A percentile compares a stretch with the other conserved stretches of the same genome.
These are phyloP conservation scores for Castanea mollissima DNA, from an alignment of 306 rosid genomes.

Conservation along the genomic window DNA sequence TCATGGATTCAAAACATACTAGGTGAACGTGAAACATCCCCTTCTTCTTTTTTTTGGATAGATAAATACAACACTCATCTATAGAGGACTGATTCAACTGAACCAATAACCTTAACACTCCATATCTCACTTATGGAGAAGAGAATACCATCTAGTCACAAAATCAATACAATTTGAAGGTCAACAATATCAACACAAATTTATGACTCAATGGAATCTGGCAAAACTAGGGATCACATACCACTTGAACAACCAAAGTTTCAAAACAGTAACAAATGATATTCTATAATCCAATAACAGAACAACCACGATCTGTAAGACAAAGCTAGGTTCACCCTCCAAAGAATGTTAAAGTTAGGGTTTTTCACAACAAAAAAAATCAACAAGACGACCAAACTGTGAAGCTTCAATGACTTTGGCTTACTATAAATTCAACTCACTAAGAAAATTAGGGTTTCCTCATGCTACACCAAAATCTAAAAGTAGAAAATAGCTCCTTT, in stretches of 20 bases:
- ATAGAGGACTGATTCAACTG: background rate
- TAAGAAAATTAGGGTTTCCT: background rate
- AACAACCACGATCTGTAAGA: background rate
- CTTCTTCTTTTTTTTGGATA: background rate
- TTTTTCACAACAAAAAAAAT: background rate
- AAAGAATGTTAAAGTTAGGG: background rate
- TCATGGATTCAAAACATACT: too few relatives aligned
- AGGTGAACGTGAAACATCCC: background rate
- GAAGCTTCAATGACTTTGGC: background rate
- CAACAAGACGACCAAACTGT: background rate
- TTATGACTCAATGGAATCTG: background rate
- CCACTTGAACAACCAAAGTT: background rate
- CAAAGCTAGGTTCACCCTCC: background rate
- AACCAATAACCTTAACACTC: background rate
- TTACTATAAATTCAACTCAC: background rate
- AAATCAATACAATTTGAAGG: background rate
- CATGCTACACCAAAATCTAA: background rate
- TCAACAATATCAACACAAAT: background rate
- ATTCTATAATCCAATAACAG: background rate
- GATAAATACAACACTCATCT: background rate
- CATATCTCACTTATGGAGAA: background rate
- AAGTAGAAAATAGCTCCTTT: background rate
- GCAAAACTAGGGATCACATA: background rate
- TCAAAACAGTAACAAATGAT: background rate
- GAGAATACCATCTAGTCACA: background rate